Evolutionary conservation across 1,139 yeast species (phyloP).

Genomic region (Insectozyma bohioensis): DNA sequence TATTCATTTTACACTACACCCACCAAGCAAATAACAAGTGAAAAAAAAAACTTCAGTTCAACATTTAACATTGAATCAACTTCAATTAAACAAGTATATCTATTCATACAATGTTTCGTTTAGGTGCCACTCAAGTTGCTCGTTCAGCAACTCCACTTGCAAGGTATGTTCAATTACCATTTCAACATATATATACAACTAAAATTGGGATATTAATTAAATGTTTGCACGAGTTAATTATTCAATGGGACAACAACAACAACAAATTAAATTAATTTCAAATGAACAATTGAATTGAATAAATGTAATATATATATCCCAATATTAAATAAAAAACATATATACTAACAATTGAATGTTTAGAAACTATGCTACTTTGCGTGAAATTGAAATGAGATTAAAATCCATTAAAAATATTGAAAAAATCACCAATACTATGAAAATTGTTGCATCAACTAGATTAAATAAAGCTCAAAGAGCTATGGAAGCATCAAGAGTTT

Average conservation of each 20-base stretch:
- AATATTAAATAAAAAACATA: background rate
- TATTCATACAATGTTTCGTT: conserved; percentile 53
- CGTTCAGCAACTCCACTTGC: conserved; percentile 51
- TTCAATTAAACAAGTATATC: background rate
- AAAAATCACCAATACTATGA: conserved; percentile 99
- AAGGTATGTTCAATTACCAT: conserved; percentile 44
- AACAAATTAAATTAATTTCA: background rate
- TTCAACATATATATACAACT: too few species aligned
- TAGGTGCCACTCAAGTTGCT: conserved; percentile 62
- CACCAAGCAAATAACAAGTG: background rate
- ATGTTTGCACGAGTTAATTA: background rate
- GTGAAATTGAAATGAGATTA: conserved; percentile 97
- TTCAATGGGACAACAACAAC: background rate
- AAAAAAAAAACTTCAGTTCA: conserved; percentile 3
- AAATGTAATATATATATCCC: too few species aligned
- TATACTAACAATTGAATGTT: conserved; percentile 18
- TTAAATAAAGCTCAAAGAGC: conserved; percentile 95
- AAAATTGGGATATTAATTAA: too few species aligned
- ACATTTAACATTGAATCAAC: background rate
- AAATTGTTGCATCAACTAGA: conserved; percentile 98
- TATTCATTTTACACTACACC: background rate
- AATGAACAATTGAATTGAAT: too few species aligned
- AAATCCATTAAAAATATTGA: conserved; percentile 98
- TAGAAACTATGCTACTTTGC: conserved; percentile 95
- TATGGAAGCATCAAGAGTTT: conserved; percentile 84